phyloP scores from a whole-genome alignment of 768 basidiomycete genomes.

The Leucosporidium creatinivorum region DNA sequence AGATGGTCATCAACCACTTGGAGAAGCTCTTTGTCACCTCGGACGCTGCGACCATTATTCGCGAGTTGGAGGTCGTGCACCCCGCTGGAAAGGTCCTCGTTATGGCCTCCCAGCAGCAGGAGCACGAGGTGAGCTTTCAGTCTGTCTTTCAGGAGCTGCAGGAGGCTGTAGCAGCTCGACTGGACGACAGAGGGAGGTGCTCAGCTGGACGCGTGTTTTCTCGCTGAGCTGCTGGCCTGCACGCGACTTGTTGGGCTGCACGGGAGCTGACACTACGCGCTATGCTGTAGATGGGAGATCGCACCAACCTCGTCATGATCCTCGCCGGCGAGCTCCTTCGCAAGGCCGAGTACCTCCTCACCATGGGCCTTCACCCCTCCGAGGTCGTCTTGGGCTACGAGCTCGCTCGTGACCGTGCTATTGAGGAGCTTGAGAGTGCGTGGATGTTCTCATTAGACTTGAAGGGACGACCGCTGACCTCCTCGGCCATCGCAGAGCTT shows the following conservation, averaged over 20 bases:
- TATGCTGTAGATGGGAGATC: constrained; percentile 76
- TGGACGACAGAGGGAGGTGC: not conserved
- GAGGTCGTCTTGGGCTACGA: constrained; percentile 95
- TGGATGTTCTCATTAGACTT: constrained; percentile 27
- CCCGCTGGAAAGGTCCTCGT: constrained; percentile 98
- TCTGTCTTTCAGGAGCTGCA: not conserved
- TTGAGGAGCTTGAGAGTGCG: constrained; percentile 84
- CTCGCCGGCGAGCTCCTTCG: constrained; percentile 91
- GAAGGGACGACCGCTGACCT: not conserved
- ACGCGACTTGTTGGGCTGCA: not conserved
- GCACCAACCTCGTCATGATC: constrained; percentile 91
- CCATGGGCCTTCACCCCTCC: constrained; percentile 95
- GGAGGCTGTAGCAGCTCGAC: not conserved
- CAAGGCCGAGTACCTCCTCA: constrained; percentile 79
- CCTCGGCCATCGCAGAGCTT: constrained; percentile 47
- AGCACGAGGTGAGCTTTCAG: constrained; percentile 60
- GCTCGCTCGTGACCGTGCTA: constrained; percentile 71
- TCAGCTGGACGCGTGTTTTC: not conserved
- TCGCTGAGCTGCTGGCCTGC: not conserved
- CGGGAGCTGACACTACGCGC: not conserved
- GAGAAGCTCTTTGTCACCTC: constrained; percentile 94
- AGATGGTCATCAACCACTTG: constrained; percentile 94
- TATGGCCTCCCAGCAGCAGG: constrained; percentile 95
- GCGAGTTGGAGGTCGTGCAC: constrained; percentile 96
- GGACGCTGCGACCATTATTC: constrained; percentile 96